Evolutionary conservation across 345 rosid species (phyloP).

Genomic region (Theobroma cacao): DNA sequence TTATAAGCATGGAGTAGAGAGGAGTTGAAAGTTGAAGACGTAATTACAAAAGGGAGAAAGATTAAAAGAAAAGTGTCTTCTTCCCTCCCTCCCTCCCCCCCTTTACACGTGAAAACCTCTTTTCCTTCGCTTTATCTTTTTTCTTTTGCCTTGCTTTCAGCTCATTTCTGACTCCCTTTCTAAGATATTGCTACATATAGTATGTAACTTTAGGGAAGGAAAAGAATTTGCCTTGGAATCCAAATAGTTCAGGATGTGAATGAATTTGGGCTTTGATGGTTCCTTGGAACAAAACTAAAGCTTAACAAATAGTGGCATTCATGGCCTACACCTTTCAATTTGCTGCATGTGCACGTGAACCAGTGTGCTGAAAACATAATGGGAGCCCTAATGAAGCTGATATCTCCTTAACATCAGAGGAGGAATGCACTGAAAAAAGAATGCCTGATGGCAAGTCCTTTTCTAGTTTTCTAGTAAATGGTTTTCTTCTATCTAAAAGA

Average conservation of each 20-base stretch:
- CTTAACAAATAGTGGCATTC: neutral
- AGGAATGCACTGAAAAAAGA: neutral
- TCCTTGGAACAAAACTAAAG: neutral
- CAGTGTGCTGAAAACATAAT: neutral
- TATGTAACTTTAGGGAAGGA: neutral
- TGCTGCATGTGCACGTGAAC: neutral
- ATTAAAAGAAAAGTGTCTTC: constrained; percentile 14
- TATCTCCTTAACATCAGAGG: neutral
- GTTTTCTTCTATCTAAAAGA: neutral
- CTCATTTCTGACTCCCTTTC: constrained; percentile 10
- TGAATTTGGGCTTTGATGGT: neutral
- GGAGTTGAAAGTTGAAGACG: constrained; percentile 11
- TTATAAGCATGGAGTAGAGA: constrained; percentile 1
- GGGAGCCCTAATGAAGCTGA: neutral
- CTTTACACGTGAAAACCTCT: constrained; percentile 29
- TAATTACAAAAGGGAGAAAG: constrained; percentile 8
- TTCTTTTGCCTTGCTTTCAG: constrained; percentile 22
- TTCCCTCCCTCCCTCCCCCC: neutral
- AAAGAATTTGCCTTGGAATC: too few species aligned
- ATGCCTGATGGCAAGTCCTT: neutral
- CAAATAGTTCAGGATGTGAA: neutral
- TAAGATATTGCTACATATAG: neutral
- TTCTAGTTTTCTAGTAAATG: neutral
- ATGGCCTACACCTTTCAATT: neutral
- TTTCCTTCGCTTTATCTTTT: constrained; percentile 12